Percentiles rank a stretch among this genome's conserved stretches.
These are phyloP conservation scores for Kalmusia sp. DNA, from an alignment of 2,329 filamentous ascomycete genomes.

Conservation along the genomic window DNA sequence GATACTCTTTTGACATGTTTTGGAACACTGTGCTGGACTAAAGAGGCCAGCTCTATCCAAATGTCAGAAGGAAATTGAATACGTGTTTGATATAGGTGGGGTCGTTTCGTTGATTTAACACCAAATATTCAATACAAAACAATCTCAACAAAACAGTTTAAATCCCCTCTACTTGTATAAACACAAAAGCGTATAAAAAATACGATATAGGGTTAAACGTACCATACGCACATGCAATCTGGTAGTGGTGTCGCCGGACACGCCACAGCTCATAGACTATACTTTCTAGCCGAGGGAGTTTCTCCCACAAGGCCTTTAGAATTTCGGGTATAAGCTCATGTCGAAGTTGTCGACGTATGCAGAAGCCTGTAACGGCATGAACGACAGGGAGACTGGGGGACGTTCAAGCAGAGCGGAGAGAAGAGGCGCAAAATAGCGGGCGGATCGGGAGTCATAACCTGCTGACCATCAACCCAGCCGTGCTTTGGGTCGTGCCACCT, in stretches of 20 bases:
- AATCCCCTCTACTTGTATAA: slow-evolving; percentile 9
- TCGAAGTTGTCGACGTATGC: slow-evolving; percentile 27
- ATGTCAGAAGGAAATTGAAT: slow-evolving; percentile 23
- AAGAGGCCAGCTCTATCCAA: slow-evolving; percentile 24
- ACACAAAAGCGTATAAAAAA: slow-evolving; percentile 8
- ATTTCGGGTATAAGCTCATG: slow-evolving; percentile 21
- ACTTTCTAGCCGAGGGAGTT: slow-evolving; percentile 28
- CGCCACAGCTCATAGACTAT: slow-evolving; percentile 26
- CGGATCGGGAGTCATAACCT: slow-evolving; percentile 17
- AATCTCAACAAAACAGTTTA: slow-evolving; percentile 13
- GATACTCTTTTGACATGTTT: slow-evolving; percentile 28
- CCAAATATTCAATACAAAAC: slow-evolving; percentile 13
- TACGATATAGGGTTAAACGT: slow-evolving; percentile 19
- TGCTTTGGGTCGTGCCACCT: slow-evolving; percentile 28
- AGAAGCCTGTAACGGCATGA: slow-evolving; percentile 26
- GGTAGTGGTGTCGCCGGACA: slow-evolving; percentile 16
- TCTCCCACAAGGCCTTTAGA: slow-evolving; percentile 25
- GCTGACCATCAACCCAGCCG: slow-evolving; percentile 25
- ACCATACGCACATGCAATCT: slow-evolving; percentile 20
- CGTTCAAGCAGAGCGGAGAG: slow-evolving; percentile 22
- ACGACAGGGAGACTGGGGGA: slow-evolving; percentile 23
- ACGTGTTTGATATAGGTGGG: slow-evolving; percentile 19
- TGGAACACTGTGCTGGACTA: slow-evolving; percentile 23
- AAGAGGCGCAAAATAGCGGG: slow-evolving; percentile 21
- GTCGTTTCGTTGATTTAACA: slow-evolving; percentile 8